Conservation (phyloP, 2,329 filamentous ascomycete species). For the Aspergillus awamori region DNA sequence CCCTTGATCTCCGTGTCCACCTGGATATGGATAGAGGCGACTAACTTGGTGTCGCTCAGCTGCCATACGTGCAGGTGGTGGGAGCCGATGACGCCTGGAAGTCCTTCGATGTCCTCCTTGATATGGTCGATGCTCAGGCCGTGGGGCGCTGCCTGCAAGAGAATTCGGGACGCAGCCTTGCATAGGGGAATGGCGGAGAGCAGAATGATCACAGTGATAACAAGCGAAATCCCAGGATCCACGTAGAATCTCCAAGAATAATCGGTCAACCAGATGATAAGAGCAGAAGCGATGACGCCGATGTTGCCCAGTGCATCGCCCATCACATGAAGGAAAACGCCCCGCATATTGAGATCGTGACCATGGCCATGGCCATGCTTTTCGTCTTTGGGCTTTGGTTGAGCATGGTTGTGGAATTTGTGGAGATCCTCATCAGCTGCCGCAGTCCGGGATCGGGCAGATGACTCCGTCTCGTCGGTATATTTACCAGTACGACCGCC, state of each 20-base stretch:
- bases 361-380: slow-evolving; percentile 54
- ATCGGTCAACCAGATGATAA: slow-evolving; percentile 87
- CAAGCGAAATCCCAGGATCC: slow-evolving; percentile 86
- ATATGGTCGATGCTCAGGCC: slow-evolving; percentile 88
- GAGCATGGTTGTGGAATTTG: slow-evolving; percentile 73
- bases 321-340: slow-evolving; percentile 66
- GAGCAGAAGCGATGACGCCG: slow-evolving; percentile 62
- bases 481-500: slow-evolving; percentile 45
- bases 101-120: slow-evolving; percentile 81
- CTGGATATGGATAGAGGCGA: slow-evolving; percentile 91
- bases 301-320: slow-evolving; percentile 53
- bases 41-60: slow-evolving; percentile 88
- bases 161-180: slow-evolving; percentile 67
- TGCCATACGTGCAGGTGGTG: slow-evolving; percentile 99
- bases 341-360: slow-evolving; percentile 85
- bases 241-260: slow-evolving; percentile 83
- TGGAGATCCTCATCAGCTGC: slow-evolving; percentile 53
- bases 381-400: slow-evolving; percentile 66
- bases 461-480: slow-evolving; percentile 32
- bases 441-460: slow-evolving; percentile 16
- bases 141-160: slow-evolving; percentile 90
- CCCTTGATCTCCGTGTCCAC: slow-evolving; percentile 87
- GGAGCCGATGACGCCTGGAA: slow-evolving; percentile 84
- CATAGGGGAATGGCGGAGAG: slow-evolving; percentile 54
- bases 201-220: slow-evolving; percentile 81